These are phyloP conservation scores for Pyrenopolyporus hunteri DNA, from an alignment of 495 filamentous ascomycete genomes.

Conservation along the genomic window DNA sequence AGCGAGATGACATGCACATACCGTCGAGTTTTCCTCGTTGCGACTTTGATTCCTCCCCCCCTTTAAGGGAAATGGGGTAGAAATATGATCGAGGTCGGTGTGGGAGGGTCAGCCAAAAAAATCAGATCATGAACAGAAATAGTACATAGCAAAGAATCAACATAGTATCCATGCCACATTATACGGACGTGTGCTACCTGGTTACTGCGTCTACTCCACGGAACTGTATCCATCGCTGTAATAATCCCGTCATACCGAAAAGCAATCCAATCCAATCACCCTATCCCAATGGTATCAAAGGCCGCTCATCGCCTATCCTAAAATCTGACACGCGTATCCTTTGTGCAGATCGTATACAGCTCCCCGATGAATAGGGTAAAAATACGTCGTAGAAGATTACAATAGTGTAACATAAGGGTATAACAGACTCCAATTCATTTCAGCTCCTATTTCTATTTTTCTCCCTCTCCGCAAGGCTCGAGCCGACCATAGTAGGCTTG, in stretches of 20 bases:
- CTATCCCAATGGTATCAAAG: conserved; percentile 23
- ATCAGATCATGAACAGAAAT: conserved; percentile 17
- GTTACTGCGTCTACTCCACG: too few species aligned
- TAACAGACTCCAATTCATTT: background rate
- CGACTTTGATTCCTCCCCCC: too few species aligned
- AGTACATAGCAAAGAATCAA: conserved; percentile 7
- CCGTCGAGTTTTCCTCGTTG: too few species aligned
- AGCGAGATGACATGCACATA: too few species aligned
- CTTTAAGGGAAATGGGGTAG: too few species aligned
- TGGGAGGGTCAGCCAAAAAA: background rate
- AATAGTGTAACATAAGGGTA: conserved; percentile 3
- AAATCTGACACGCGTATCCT: conserved; percentile 24
- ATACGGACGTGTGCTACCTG: conserved; percentile 7
- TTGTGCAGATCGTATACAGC: conserved; percentile 19
- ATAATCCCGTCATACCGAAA: conserved; percentile 17
- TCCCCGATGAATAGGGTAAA: conserved; percentile 1
- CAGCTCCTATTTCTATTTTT: conserved; percentile 14
- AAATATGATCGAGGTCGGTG: background rate
- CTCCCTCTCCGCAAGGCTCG: conserved; percentile 5
- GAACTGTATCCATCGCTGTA: conserved; percentile 20
- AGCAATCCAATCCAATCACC: conserved; percentile 8
- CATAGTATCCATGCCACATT: conserved; percentile 5
- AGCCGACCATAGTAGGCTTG: background rate
- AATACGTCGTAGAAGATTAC: background rate
- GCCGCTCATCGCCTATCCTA: conserved; percentile 18